Evolutionary conservation across 2,329 filamentous ascomycete genomes (phyloP).

Genomic region (Xylaria polymorpha): DNA sequence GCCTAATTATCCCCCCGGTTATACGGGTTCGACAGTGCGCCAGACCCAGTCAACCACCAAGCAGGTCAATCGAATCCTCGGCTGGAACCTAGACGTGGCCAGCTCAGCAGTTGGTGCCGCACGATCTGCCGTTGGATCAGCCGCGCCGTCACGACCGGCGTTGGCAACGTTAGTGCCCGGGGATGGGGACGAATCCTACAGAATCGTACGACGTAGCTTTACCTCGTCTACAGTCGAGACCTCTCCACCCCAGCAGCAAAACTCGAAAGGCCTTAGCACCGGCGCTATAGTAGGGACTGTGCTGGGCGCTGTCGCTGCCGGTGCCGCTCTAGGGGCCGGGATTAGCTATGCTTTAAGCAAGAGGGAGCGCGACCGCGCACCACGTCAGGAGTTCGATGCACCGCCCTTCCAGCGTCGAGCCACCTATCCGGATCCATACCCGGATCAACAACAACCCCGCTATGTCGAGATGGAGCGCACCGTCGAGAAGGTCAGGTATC

Average conservation of each 20-base stretch:
- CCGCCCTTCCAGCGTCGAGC: conserved; percentile 57
- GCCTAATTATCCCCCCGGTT: conserved; percentile 51
- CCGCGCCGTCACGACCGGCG: conserved; percentile 40
- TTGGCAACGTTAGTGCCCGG: conserved; percentile 36
- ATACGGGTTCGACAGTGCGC: conserved; percentile 52
- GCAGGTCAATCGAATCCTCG: conserved; percentile 58
- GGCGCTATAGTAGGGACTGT: conserved; percentile 79
- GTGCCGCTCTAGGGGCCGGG: conserved; percentile 73
- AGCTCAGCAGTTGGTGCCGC: conserved; percentile 44
- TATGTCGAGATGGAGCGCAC: conserved; percentile 54
- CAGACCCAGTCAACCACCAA: conserved; percentile 53
- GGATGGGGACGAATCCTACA: conserved; percentile 45
- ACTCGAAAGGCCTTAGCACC: conserved; percentile 47
- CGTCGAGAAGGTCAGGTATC: conserved; percentile 54
- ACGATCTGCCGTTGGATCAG: conserved; percentile 42
- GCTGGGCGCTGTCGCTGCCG: conserved; percentile 78
- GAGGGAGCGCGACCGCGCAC: conserved; percentile 60
- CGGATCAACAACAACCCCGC: conserved; percentile 50
- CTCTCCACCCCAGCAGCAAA: conserved; percentile 41
- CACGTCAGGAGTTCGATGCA: conserved; percentile 56
- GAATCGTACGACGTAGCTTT: conserved; percentile 49
- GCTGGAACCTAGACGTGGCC: conserved; percentile 62
- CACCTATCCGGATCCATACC: conserved; percentile 58
- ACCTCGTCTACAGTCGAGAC: conserved; percentile 52
- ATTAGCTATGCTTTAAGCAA: conserved; percentile 77